Evolutionary conservation across 208 protist species (phyloP).

Genomic region (Crithidia bombi): DNA sequence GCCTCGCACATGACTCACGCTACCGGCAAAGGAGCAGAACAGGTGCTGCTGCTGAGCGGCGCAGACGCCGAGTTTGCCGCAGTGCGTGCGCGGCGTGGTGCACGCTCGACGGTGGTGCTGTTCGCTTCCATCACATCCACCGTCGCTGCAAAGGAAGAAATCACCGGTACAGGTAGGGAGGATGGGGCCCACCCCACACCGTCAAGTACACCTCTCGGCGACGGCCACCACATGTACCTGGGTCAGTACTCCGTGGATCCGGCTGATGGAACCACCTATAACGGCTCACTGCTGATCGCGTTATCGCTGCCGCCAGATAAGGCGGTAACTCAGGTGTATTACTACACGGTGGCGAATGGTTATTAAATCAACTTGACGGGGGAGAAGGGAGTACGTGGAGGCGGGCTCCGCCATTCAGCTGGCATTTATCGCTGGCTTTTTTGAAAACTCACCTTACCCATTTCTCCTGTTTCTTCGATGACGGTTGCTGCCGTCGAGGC

Average conservation of each 20-base stretch:
- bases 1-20: conserved; percentile 7
- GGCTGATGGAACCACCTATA: conserved; percentile 9
- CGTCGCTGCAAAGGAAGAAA: background rate
- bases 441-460: too few relatives aligned
- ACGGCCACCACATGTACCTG: conserved; percentile 35
- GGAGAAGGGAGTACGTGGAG: too few relatives aligned
- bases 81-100: conserved; percentile 10
- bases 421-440: too few relatives aligned
- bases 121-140: conserved; percentile 32
- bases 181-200: background rate
- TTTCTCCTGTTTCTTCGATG: too few relatives aligned
- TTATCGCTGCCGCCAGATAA: conserved; percentile 20
- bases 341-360: conserved; percentile 15
- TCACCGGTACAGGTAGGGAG: background rate
- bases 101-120: conserved; percentile 21
- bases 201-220: background rate
- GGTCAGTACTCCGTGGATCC: conserved; percentile 38
- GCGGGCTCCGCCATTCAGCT: too few relatives aligned
- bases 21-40: conserved; percentile 22
- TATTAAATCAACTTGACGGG: too few relatives aligned
- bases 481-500: too few relatives aligned
- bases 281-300: conserved; percentile 19
- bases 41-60: conserved; percentile 29
- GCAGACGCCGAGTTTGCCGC: conserved; percentile 17
- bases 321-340: conserved; percentile 20